Conservation (phyloP, 2,329 filamentous ascomycete species). For the Cordyceps cicadae region DNA sequence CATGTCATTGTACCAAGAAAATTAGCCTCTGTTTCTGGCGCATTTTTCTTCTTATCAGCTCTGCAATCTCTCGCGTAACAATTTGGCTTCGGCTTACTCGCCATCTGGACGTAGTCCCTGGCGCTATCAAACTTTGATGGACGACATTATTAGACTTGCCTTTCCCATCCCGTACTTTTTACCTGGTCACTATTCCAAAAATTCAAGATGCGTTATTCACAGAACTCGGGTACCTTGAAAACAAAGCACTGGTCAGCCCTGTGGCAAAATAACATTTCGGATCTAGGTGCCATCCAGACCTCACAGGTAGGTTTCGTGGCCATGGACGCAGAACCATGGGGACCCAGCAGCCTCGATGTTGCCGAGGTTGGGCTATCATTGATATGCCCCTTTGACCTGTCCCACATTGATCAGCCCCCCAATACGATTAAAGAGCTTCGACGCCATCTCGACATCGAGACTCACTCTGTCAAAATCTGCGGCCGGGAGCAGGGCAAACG, state of each 20-base stretch:
- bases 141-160: no score
- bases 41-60: no score
- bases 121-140: no score
- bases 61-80: no score
- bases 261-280: neutral
- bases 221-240: neutral
- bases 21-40: no score
- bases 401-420: neutral
- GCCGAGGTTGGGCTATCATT: slow-evolving; percentile 6
- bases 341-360: neutral
- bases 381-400: neutral
- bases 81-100: no score
- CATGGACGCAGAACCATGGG: slow-evolving; percentile 1
- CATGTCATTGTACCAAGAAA: no score
- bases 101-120: no score
- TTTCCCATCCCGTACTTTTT: no score
- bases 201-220: neutral
- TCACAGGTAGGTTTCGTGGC: neutral
- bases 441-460: neutral
- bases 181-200: no score
- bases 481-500: slow-evolving; percentile 2
- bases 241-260: slow-evolving; percentile 1
- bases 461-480: neutral
- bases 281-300: neutral
- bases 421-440: neutral